Conservation (phyloP, 169 alveolate species). For the Plasmodium knowlesi region DNA sequence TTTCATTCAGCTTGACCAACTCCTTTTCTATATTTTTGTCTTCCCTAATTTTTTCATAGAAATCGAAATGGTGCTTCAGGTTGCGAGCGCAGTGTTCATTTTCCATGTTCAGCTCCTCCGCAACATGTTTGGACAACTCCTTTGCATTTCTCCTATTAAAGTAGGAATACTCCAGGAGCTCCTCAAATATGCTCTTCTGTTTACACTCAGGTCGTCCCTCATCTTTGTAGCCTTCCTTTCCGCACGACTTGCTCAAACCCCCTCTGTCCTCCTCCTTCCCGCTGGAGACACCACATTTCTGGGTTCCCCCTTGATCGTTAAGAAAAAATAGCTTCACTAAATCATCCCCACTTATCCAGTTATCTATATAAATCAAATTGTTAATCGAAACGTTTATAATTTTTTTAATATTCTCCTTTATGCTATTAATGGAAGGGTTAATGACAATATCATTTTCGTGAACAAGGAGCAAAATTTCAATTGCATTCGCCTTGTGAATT, state of each 20-base stretch:
- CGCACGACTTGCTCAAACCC: not conserved
- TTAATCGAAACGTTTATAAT: slow-evolving; percentile 71
- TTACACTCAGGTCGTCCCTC: not conserved
- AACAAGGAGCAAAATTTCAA: slow-evolving; percentile 50
- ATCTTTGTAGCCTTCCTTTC: not conserved
- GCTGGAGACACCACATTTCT: not conserved
- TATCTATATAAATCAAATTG: slow-evolving; percentile 69
- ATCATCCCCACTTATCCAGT: slow-evolving; percentile 68
- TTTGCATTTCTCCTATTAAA: slow-evolving; percentile 26
- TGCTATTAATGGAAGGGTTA: slow-evolving; percentile 62
- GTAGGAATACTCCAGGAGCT: slow-evolving; percentile 23
- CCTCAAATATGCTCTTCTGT: slow-evolving; percentile 31
- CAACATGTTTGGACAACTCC: not conserved
- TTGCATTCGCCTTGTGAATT: not conserved
- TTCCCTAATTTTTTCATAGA: slow-evolving; percentile 54
- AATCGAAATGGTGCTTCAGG: slow-evolving; percentile 34
- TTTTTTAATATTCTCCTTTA: slow-evolving; percentile 64
- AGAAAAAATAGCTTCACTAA: slow-evolving; percentile 26
- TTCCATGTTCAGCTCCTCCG: slow-evolving; percentile 44
- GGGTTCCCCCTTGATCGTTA: not conserved
- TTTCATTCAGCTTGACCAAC: slow-evolving; percentile 47
- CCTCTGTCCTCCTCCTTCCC: not conserved
- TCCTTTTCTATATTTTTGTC: slow-evolving; percentile 72
- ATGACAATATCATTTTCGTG: slow-evolving; percentile 62
- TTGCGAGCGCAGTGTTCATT: slow-evolving; percentile 37